phyloP scores from a whole-genome alignment of 1,139 yeast genomes.

The Yamadazyma taylorii region DNA sequence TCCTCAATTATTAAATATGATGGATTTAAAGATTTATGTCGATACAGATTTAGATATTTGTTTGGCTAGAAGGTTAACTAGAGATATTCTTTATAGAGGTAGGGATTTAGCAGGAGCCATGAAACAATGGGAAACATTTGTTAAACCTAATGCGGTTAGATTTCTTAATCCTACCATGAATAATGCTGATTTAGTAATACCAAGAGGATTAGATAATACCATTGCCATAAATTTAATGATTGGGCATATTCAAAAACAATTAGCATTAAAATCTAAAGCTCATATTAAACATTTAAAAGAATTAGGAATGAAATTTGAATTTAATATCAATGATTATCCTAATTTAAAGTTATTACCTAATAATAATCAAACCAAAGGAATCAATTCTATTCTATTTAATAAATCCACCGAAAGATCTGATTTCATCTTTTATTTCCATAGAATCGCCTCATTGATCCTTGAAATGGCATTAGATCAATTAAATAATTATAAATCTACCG shows the following conservation, averaged over 20 bases:
- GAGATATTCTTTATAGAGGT: constrained; percentile 86
- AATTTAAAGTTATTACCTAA: constrained; percentile 45
- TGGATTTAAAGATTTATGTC: constrained; percentile 87
- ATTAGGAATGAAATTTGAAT: constrained; percentile 46
- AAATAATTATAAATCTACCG: constrained; percentile 24
- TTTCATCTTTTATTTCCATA: constrained; percentile 81
- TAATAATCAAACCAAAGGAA: constrained; percentile 70
- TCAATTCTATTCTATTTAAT: constrained; percentile 69
- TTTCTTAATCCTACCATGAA: constrained; percentile 76
- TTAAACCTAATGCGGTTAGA: constrained; percentile 86
- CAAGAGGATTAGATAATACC: constrained; percentile 80
- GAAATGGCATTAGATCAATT: constrained; percentile 62
- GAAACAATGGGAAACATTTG: constrained; percentile 86
- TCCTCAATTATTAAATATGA: constrained; percentile 62
- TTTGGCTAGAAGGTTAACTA: constrained; percentile 77
- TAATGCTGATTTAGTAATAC: constrained; percentile 82
- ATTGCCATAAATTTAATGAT: constrained; percentile 81
- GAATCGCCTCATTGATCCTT: constrained; percentile 70
- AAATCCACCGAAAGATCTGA: constrained; percentile 61
- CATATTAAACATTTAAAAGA: constrained; percentile 63
- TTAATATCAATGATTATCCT: constrained; percentile 27
- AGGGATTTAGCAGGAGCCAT: constrained; percentile 80
- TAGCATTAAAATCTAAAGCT: constrained; percentile 58
- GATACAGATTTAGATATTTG: constrained; percentile 94
- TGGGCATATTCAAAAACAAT: constrained; percentile 74